Base-by-base conservation (phyloP, 106 monocot genomes). In the Dendrobium chrysotoxum region DNA sequence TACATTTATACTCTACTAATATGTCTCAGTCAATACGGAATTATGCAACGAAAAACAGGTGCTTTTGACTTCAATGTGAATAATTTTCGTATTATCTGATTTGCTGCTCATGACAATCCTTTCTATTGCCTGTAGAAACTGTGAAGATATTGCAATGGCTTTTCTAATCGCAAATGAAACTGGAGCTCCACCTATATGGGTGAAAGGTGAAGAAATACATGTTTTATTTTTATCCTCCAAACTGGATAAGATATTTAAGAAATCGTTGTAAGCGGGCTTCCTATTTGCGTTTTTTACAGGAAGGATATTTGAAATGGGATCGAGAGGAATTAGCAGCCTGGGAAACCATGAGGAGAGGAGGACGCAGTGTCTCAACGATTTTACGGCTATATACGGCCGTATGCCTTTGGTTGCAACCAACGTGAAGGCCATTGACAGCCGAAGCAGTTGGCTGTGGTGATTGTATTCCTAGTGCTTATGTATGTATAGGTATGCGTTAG, bases 71-170 rank as follows among this genome's bases (percentile, higher is more conserved):
- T 54, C 4, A 38, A 44, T 25, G 55, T 61, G 1, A 28, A 28
- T 21, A 76, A 31, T 39, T 38, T 20, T 50, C 20, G 26, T 66
- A 3, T 53, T 46, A 75, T 78, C 20, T 83, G 16, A 41, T 76
- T 76, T 28, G 46, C 47, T 47, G 26, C 28, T 47, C 7, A 25
- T 16, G 25, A 39, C 28, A 47, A 76, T 13, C 53, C 7, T 17
- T 40, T 26, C 78, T 81, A 50, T 79, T 86, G 84, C n/a, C 80
- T 71, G 46, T 77, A 80, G 89, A 82, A 78, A 90, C 77, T 97
- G 93, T 83, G 93, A 93, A 80, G 93, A 93, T 39, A 89, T 93
- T 79, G 93, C 93, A 6, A 93, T 93, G 93, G 87, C 93, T 74
- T 76, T 93, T 12, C 89, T 93, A 40, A 84, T 93, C 47, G 85